phyloP scores from a whole-genome alignment of 2,329 filamentous ascomycete species.

The Fusarium sp. region DNA sequence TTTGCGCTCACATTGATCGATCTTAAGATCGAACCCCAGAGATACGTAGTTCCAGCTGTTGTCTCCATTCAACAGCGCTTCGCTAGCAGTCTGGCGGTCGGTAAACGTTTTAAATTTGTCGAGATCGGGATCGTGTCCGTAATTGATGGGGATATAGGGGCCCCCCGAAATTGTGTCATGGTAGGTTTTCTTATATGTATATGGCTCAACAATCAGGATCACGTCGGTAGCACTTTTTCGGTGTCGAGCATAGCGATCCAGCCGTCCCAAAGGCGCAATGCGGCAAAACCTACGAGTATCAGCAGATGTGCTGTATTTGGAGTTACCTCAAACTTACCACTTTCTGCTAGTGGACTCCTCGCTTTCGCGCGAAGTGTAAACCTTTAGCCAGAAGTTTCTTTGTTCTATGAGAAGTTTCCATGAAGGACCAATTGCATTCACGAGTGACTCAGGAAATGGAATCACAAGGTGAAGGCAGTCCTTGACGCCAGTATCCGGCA shows the following conservation, averaged over 20 bases:
- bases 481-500: background rate
- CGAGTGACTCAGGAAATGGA: background rate
- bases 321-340: background rate
- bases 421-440: background rate
- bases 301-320: background rate
- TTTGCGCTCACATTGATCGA: background rate
- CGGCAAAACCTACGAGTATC: background rate
- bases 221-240: accelerated
- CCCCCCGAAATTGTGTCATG: background rate
- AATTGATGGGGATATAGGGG: background rate
- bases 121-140: background rate
- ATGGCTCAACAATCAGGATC: background rate
- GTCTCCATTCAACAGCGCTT: background rate
- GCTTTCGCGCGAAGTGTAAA: background rate
- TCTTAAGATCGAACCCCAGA: background rate
- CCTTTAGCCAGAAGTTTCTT: background rate
- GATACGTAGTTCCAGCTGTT: constrained; percentile 1
- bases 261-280: accelerated
- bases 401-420: constrained; percentile 1
- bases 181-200: too few relatives aligned
- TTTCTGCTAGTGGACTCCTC: background rate
- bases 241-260: background rate
- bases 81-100: background rate
- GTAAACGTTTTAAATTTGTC: background rate
- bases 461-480: background rate